These are phyloP conservation scores for Aurinia saxatilis DNA, from an alignment of 345 rosid species.

Conservation along the genomic window DNA sequence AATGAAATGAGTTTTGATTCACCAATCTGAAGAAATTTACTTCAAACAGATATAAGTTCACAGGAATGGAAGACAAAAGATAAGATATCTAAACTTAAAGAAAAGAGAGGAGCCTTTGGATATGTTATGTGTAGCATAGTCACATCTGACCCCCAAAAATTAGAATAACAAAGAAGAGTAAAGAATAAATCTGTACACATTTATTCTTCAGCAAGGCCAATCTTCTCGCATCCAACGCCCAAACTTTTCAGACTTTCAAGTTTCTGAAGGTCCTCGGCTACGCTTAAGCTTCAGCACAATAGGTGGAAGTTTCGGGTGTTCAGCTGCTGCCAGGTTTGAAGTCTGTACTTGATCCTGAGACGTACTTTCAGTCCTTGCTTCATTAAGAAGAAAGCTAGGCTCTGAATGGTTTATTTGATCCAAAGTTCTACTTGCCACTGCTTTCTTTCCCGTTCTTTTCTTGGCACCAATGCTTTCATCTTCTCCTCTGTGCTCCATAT, in stretches of 20 bases:
- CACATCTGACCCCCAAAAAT: neutral
- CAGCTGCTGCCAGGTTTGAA: conserved; percentile 3
- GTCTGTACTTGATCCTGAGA: neutral
- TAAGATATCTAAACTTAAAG: neutral
- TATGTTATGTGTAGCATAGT: neutral
- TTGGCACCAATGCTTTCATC: neutral
- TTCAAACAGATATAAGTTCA: neutral
- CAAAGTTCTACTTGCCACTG: conserved; percentile 12
- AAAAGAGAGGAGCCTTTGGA: neutral
- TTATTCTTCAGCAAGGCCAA: conserved; percentile 20
- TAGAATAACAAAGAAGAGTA: neutral
- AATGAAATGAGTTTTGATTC: neutral
- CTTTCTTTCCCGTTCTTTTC: neutral
- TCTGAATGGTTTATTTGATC: conserved; percentile 23
- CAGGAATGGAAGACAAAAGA: neutral
- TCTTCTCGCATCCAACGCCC: neutral
- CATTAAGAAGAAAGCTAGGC: conserved; percentile 13
- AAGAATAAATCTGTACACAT: conserved; percentile 16
- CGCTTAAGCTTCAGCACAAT: conserved; percentile 27
- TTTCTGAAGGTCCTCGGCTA: conserved; percentile 4
- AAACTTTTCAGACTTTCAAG: neutral
- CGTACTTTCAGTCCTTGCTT: conserved; percentile 11
- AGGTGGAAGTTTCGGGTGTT: conserved; percentile 23
- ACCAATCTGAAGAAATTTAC: neutral
- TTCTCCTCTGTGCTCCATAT: conserved; percentile 12